Conservation (phyloP, 805 yeast species). For the Saccharomycopsis sp. region DNA sequence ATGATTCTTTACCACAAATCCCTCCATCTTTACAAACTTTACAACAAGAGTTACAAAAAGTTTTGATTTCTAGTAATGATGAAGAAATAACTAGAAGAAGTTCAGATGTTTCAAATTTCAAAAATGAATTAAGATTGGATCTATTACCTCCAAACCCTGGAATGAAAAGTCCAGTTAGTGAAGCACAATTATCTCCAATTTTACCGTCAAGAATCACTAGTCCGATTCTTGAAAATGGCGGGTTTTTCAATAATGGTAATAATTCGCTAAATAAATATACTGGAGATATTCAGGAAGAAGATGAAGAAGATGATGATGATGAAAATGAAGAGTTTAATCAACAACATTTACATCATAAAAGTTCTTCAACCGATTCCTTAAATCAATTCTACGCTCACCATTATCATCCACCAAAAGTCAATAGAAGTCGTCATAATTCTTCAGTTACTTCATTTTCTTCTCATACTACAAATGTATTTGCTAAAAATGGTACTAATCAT, state of each 20-base stretch:
- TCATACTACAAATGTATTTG: not conserved
- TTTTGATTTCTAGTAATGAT: not conserved
- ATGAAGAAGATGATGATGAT: not conserved
- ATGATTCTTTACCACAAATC: not conserved
- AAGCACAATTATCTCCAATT: constrained; percentile 14
- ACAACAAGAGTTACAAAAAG: constrained; percentile 6
- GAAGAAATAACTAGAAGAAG: not conserved
- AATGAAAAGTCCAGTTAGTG: constrained; percentile 13
- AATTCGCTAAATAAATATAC: not conserved
- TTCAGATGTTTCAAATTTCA: not conserved
- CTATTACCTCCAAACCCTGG: constrained; percentile 17
- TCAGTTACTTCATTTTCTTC: constrained; percentile 15
- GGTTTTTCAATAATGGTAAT: constrained; percentile 4
- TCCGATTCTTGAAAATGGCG: constrained; percentile 9
- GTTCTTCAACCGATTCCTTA: not conserved
- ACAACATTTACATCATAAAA: too few relatives aligned
- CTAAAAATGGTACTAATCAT: not conserved
- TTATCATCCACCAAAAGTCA: not conserved
- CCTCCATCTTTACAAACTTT: not conserved
- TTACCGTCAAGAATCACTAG: constrained; percentile 16
- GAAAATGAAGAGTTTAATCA: not conserved
- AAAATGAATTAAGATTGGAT: constrained; percentile 9
- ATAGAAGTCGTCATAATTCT: constrained; percentile 16
- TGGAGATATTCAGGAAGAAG: not conserved
- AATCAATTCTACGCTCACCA: too few relatives aligned